Evolutionary conservation across 352 stramenopile species (phyloP), one percentile per base, ranked within the genome.

Genomic region (Pythium phragmitis): DNA sequence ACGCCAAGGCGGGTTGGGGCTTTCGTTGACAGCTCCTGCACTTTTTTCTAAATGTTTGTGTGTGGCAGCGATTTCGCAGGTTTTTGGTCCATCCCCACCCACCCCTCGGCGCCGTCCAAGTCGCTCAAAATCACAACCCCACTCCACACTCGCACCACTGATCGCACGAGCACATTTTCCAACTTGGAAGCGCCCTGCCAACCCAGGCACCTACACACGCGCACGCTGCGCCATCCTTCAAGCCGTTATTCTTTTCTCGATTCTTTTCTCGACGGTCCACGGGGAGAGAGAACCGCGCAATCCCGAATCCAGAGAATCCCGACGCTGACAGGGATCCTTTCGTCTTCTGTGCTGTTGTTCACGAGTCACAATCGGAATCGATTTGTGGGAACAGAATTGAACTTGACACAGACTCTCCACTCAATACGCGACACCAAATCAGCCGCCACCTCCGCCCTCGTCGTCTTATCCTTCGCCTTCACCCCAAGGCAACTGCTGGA

Each of bases 131-230:
- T 23, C 17, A 42, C 59, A 72, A 72, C 65, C 65, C 65, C 39
- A 72, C 45, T 67, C 65, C 62, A 57, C 43, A 9, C 17, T 55
- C 57, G 34, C 59, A 41, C 51, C 63, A 61, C 63, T 51, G 63
- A 65, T 60, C 51, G 60, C 54, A 19, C 34, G 23, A 56, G 55
- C 63, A 57, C 65, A 72, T 72, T 72, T 67, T 60, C 58, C 55
- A 72, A 67, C 51, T 67, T 56, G 43, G 46, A 54, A 17, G 19
- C 45, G 34, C 17, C 5, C 14, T 19, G 26, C 45, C 7, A 53
- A 47, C 30, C 21, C 45, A 52, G 43, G 37, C 41, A 26, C 23
- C 7, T 13, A 45, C 52, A 21, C 19, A 42, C 17, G 12, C 12
- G n/a, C 41, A 26, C 26, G 28, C 19, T 6, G 34, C 51, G 12